These are phyloP conservation scores for Citrus medica DNA, from an alignment of 345 rosid species.

Conservation along the genomic window DNA sequence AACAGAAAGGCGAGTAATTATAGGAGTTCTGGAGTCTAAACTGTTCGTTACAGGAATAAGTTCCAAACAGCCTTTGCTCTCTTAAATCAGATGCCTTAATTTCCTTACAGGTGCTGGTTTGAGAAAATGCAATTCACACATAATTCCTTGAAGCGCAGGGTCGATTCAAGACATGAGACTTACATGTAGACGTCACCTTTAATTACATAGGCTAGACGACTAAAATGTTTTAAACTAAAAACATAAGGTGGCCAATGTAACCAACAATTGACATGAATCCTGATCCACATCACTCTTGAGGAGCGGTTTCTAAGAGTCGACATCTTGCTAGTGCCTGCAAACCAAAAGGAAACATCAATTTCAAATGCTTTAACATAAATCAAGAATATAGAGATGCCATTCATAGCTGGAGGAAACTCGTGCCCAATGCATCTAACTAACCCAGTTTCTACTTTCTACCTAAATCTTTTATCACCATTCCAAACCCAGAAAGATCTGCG, in stretches of 20 bases:
- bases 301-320: slow-evolving; percentile 82
- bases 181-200: neutral
- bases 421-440: neutral
- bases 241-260: neutral
- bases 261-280: neutral
- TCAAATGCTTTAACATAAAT: neutral
- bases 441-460: neutral
- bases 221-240: neutral
- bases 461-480: neutral
- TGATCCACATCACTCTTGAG: slow-evolving; percentile 95
- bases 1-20: neutral
- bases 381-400: neutral
- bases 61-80: neutral
- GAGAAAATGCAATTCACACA: neutral
- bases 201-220: neutral
- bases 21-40: neutral
- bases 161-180: neutral
- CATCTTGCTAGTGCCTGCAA: slow-evolving; percentile 88
- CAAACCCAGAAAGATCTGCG: neutral
- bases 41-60: neutral
- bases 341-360: slow-evolving; percentile 3
- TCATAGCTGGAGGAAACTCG: neutral
- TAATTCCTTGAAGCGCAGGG: neutral
- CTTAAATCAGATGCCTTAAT: neutral
- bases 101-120: neutral